Percentiles rank a stretch among this genome's conserved stretches.
Evolutionary conservation across 2,329 filamentous ascomycete species (phyloP).

Genomic region (Magnaporthiopsis rhizophila): DNA sequence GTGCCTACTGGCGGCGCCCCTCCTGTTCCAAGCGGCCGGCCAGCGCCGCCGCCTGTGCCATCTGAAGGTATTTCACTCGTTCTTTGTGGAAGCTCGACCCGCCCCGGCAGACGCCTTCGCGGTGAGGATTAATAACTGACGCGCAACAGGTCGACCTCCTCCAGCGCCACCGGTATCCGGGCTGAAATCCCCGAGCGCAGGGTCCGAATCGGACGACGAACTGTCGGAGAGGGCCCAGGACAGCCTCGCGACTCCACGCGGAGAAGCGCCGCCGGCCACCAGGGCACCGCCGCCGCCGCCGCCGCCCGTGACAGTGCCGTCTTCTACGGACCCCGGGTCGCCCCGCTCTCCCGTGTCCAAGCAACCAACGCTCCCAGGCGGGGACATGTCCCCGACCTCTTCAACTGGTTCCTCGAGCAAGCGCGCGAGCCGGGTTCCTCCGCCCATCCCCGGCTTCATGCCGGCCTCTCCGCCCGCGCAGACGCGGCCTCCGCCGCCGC

Average conservation of each 20-base stretch:
- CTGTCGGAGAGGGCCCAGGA: conserved; percentile 49
- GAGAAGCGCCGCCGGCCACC: conserved; percentile 27
- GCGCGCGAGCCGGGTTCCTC: conserved; percentile 49
- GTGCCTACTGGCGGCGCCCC: conserved; percentile 24
- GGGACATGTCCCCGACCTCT: conserved; percentile 30
- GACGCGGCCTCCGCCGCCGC: conserved; percentile 58
- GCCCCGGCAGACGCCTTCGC: background rate
- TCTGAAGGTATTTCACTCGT: conserved; percentile 46
- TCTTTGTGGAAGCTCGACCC: conserved; percentile 7
- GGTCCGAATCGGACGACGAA: conserved; percentile 86
- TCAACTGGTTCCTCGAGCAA: conserved; percentile 32
- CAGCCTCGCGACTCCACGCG: conserved; percentile 30
- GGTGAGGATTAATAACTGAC: background rate
- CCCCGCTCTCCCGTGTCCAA: conserved; percentile 28
- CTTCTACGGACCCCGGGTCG: conserved; percentile 26
- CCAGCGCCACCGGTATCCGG: conserved; percentile 41
- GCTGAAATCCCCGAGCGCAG: conserved; percentile 60
- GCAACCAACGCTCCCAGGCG: conserved; percentile 26
- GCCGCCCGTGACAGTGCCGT: conserved; percentile 35
- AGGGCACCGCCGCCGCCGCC: conserved; percentile 38
- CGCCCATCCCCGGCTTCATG: conserved; percentile 52
- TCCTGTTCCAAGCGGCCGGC: conserved; percentile 41
- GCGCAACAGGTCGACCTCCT: conserved; percentile 50
- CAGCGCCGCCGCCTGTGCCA: conserved; percentile 50
- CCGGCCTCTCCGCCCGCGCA: conserved; percentile 40